phyloP scores from a whole-genome alignment of 2,329 filamentous ascomycete genomes.

The Basipetospora sp. region DNA sequence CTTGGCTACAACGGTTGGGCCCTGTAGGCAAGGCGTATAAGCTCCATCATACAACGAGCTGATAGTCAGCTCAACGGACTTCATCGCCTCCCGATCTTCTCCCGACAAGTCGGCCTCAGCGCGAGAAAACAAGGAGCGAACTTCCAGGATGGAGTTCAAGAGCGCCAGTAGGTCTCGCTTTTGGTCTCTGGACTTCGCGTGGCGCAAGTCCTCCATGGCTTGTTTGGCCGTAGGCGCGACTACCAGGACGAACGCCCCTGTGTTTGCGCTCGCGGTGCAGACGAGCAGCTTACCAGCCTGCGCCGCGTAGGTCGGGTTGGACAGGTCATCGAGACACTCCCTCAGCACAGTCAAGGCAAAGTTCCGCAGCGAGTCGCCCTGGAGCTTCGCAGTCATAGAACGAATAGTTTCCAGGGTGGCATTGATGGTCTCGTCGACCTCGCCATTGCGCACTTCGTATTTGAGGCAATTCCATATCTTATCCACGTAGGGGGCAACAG shows the following conservation, averaged over 20 bases:
- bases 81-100: constrained; percentile 21
- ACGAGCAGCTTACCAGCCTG: constrained; percentile 37
- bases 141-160: constrained; percentile 35
- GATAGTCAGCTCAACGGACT: constrained; percentile 19
- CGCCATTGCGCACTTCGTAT: constrained; percentile 47
- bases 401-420: constrained; percentile 40
- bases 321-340: constrained; percentile 39
- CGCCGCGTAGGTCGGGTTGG: constrained; percentile 36
- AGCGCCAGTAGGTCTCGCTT: constrained; percentile 37
- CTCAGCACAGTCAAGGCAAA: constrained; percentile 35
- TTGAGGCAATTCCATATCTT: constrained; percentile 46
- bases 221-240: constrained; percentile 32
- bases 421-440: constrained; percentile 42
- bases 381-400: constrained; percentile 31
- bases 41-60: constrained; percentile 28
- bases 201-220: constrained; percentile 34
- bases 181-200: constrained; percentile 35
- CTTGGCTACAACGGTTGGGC: constrained; percentile 17
- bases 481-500: constrained; percentile 32
- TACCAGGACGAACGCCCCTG: constrained; percentile 32
- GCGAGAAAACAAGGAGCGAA: constrained; percentile 24
- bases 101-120: constrained; percentile 15
- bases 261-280: constrained; percentile 33
- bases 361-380: constrained; percentile 27
- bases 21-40: constrained; percentile 22